Evolutionary conservation across 257 asterid genomes (phyloP), one percentile per base, ranked within the genome.

Genomic region (Oldenlandia corymbosa): DNA sequence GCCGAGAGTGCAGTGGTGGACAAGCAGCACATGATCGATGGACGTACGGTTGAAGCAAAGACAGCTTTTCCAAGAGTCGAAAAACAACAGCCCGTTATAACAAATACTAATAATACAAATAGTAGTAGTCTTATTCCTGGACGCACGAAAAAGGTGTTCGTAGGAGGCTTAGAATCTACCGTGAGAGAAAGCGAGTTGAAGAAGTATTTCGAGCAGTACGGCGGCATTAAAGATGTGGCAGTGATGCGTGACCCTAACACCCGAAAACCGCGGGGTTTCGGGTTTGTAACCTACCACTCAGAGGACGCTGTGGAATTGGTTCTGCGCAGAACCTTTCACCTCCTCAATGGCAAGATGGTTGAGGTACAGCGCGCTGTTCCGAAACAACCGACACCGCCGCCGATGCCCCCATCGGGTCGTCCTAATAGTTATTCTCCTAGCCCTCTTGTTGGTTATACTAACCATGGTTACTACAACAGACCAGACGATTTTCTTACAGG

Each of bases 231-330:
- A 1, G 90, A 86, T 68, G 90, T 86, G 23, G 93, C 84, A 27
- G 93, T 89, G 74, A 89, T 86, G 95, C 83, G 84, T 41, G 95
- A 88, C 78, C 96, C 84, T 80, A 82, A 79, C 77, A 88, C 96
- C 34, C 92, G 86, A 71, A 76, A 92, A 66, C 95, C 96, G 37
- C 74, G 95, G 57, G 95, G 96, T 64, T 88, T 85, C 48, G 95
- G 95, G 26, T 87, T 87, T 47, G 83, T 87, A 62, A 85, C 93
- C 1, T 88, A 78, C 60, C 94, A 88, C 70, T 76, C 91, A 1
- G 95, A 88, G 82, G 94, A 88, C 21, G 85, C 95, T 45, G 95
- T 88, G 61, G 94, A 88, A 51, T 71, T 77, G 74, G 95, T 79
- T 36, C 67, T 85, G 74, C 87, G 76, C 69, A 88, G 83, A 72